Evolutionary conservation across 2,329 filamentous ascomycete species (phyloP), one percentile per base, ranked within the genome.

Genomic region (Hypoxylon sp.): DNA sequence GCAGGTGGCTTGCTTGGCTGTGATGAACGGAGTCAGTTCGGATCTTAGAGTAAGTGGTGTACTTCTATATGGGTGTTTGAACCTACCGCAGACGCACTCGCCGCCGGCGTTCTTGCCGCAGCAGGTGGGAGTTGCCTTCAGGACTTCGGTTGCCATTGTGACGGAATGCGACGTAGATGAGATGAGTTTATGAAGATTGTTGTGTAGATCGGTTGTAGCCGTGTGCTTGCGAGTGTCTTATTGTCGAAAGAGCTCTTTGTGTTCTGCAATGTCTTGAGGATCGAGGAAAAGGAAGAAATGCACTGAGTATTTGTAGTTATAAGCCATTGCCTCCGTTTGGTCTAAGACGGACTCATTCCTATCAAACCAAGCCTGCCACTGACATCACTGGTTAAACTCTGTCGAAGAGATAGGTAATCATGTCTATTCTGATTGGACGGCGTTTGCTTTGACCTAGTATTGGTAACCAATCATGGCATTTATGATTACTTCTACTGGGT

Each of bases 1-100:
- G 88, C 94, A 97, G 67, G 85, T 91, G 7, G 89, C 89, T 80
- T 91, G 85, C 75, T 88, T 80, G 74, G 88, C 89, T 88, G 76
- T 73, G 13, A 48, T 19, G 21, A 58, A 27, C 27, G 19, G 35
- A 19, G 50, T 66, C 19, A 64, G 39, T 52, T n/a, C 47, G 21
- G 32, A 31, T 42, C 69, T 48, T 64, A 55, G 29, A 42, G 47
- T 13, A 29, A 2, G 39, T 17, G n/a, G 17, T 50, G 27, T 44
- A 29, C 5, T 15, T 2, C 1, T 31, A 39, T 10, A 27, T 37
- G 11, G 17, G 5, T 29, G 27, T 42, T 60, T 6, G 7, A 61
- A 81, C 86, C 74, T 85, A 88, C 87, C 87, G 79, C 87, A 89
- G 74, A 87, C 80, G 75, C 87, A 89, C 71, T 84, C 82, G 57